Evolutionary conservation across 176 grass and related monocot species (phyloP), one percentile per base, ranked within the genome.

Genomic region (Triticum timopheevii): DNA sequence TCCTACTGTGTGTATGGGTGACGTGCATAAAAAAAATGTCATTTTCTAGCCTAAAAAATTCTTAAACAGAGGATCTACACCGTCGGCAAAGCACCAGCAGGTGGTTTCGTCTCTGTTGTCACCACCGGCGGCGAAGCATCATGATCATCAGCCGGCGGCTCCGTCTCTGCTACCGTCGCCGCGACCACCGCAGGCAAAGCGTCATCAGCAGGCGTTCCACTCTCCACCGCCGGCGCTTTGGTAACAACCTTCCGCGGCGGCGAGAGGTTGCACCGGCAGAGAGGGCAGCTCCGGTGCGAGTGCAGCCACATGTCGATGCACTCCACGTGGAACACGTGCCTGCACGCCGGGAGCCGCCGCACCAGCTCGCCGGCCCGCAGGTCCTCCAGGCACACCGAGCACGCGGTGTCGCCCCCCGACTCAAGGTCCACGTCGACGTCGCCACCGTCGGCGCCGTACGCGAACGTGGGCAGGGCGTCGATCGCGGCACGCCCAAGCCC

Each of bases 231-330:
- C n/a, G n/a, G n/a, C 9, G 0, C 2, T 65, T 87, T 65, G 6
- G 13, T 13, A 8, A 22, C 20, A 13, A 50, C 28, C 2, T 44
- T 49, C 27, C 1, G 2, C 65, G 27, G 65, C 36, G 86, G 80
- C 74, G 76, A 84, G 52, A 79, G 27, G 87, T 84, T 69, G 39
- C 87, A 79, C 22, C 81, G 36, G 81, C 87, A 88, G 3, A 88
- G 22, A 0, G 80, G 80, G 65, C 81, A 88, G 35, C 80, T 88
- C 38, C 13, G 39, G 80, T 84, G 80, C 27, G 81, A 83, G 64
- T 79, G 87, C 38, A 88, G 74, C 87, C 87, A 83, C 80, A 79
- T 88, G 81, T 83, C 74, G 73, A 88, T 83, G 87, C 87, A 83
- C 10, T 4, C 73, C 10, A 84, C 81, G 13, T 84, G 87, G 81